A percentile compares a stretch with the other conserved stretches of the same genome.
These are phyloP conservation scores for Boletus subparvulus DNA, from an alignment of 768 basidiomycete species.

Conservation along the genomic window DNA sequence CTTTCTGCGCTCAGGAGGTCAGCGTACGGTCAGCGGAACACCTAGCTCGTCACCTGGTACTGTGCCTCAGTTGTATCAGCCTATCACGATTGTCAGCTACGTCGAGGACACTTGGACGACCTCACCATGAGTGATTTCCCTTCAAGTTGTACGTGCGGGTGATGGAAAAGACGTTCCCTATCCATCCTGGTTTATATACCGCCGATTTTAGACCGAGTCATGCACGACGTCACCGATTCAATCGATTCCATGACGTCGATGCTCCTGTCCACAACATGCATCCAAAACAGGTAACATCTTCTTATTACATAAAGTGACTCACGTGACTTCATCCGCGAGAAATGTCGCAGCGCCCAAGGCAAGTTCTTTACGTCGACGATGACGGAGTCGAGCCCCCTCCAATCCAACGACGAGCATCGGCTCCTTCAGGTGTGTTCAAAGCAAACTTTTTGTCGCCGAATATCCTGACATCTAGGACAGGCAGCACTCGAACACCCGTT, in stretches of 20 bases:
- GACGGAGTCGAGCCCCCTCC: slow-evolving; percentile 27
- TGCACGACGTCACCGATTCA: slow-evolving; percentile 15
- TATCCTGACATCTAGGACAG: slow-evolving; percentile 6
- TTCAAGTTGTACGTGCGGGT: not conserved
- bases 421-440: slow-evolving; percentile 22
- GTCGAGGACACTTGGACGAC: not conserved
- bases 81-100: slow-evolving; percentile 10
- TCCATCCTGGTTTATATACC: slow-evolving; percentile 14
- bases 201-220: slow-evolving; percentile 9
- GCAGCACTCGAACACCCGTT: slow-evolving; percentile 29
- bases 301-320: not conserved
- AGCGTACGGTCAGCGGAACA: not conserved
- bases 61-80: slow-evolving; percentile 17
- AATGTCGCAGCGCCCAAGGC: not conserved
- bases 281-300: slow-evolving; percentile 1
- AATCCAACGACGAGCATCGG: slow-evolving; percentile 20
- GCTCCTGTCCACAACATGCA: slow-evolving; percentile 6
- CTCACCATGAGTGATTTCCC: slow-evolving; percentile 15
- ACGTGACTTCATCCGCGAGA: slow-evolving; percentile 13
- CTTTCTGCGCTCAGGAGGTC: slow-evolving; percentile 25
- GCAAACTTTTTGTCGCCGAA: rapidly evolving
- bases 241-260: slow-evolving; percentile 15
- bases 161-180: not conserved
- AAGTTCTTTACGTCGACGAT: slow-evolving; percentile 11
- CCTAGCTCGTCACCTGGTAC: slow-evolving; percentile 23